Conservation (phyloP, 495 filamentous ascomycete genomes). For the Chaetomidium leptoderma region DNA sequence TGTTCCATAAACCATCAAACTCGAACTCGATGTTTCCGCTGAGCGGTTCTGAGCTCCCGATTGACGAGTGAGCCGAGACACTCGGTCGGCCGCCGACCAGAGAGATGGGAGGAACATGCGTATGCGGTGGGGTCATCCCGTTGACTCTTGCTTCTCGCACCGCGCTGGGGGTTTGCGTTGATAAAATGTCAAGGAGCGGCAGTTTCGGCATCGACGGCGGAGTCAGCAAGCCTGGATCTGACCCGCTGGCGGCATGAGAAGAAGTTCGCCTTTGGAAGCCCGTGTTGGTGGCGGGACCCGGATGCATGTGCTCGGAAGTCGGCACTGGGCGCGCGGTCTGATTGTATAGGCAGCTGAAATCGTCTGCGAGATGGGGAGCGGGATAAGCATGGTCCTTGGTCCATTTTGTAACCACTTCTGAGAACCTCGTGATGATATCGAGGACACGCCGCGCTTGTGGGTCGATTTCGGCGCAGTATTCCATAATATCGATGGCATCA, state of each 20-base stretch:
- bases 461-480: constrained; percentile 58
- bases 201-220: constrained; percentile 18
- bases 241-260: constrained; percentile 5
- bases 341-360: constrained; percentile 33
- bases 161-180: constrained; percentile 9
- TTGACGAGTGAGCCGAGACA: constrained; percentile 18
- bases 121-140: constrained; percentile 18
- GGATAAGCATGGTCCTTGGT: constrained; percentile 39
- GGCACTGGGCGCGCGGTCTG: constrained; percentile 2
- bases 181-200: constrained; percentile 21
- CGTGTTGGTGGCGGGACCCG: neutral
- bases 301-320: neutral
- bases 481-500: constrained; percentile 58
- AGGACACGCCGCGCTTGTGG: constrained; percentile 59
- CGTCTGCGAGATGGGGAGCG: constrained; percentile 39
- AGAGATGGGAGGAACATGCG: neutral
- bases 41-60: constrained; percentile 19
- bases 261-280: constrained; percentile 5
- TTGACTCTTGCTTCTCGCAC: constrained; percentile 16
- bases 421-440: constrained; percentile 62
- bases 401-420: constrained; percentile 47
- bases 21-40: constrained; percentile 48
- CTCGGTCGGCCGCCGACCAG: constrained; percentile 12
- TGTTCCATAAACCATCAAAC: constrained; percentile 54
- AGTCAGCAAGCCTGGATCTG: constrained; percentile 22